Evolutionary conservation across 2,329 filamentous ascomycete species (phyloP).

Genomic region (Fusarium sp.): DNA sequence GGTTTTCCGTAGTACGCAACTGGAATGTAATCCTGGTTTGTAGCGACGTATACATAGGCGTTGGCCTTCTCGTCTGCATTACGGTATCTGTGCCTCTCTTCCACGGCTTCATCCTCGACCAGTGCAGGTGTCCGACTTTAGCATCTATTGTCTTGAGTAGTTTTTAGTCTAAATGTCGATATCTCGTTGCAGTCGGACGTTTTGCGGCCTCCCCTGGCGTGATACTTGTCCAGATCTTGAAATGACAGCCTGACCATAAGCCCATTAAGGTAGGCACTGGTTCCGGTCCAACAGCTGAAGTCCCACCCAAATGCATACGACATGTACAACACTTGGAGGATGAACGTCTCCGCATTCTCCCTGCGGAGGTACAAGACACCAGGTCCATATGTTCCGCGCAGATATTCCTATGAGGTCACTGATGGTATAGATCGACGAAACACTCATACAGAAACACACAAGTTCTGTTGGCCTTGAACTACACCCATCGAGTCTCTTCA

Average conservation of each 20-base stretch:
- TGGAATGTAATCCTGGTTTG: background rate
- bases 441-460: background rate
- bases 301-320: background rate
- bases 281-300: background rate
- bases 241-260: background rate
- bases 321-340: background rate
- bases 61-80: background rate
- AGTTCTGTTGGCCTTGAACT: background rate
- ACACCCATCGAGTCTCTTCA: background rate
- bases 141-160: background rate
- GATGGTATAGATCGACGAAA: background rate
- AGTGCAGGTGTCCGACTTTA: background rate
- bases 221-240: too few relatives aligned
- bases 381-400: background rate
- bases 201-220: too few relatives aligned
- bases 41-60: background rate
- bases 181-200: too few relatives aligned
- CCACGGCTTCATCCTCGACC: background rate
- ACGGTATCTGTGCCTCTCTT: background rate
- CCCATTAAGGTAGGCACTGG: background rate
- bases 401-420: background rate
- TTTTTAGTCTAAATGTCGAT: too few relatives aligned
- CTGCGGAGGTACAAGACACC: slow-evolving; percentile 2
- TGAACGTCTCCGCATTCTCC: background rate
- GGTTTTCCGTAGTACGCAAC: background rate